Evolutionary conservation across 2,329 filamentous ascomycete species (phyloP), one percentile per base, ranked within the genome.

Genomic region (Phoma sp.): DNA sequence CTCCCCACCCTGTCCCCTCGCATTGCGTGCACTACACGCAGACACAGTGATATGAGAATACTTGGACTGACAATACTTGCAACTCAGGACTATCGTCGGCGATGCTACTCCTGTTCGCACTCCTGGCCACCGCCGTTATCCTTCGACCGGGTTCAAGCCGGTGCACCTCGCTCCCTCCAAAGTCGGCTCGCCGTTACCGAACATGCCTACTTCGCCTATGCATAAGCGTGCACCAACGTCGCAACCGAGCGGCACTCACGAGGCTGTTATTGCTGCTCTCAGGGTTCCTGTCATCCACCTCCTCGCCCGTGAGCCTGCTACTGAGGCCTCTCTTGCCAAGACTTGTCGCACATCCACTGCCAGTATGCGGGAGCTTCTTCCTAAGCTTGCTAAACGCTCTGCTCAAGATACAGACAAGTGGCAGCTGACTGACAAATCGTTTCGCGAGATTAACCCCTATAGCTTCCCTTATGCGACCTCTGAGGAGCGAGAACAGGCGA

Each of bases 381-480:
- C 68, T 54, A 86, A 85, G 70, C 79, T 84, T 61, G 83, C 80
- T 12, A 76, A 78, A 50, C 77, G 81, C 60, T 79, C 79, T 42
- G 73, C 79, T 36, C 73, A 81, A 32, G 79, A 79, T 15, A 73
- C 78, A 51, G 68, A 71, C 17, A 71, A 68, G 53, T 74, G 71
- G 71, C 70, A 73, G 61, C 75, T 88, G 57, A 80, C 75, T 28
- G 84, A 87, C 70, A 84, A 83, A 64, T 74, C 77, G 14, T 88
- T 82, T 68, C 84, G 83, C 62, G 85, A 87, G 46, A 74, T 88
- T 57, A 84, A 87, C 64, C 79, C 86, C 9, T 87, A 81, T 78
- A 81, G 79, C 7, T 88, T 88, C 65, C 78, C 78, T 11, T 88
- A 87, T 69, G 79, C 78, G 23, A 79, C 74, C 30, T 66, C 80